phyloP scores from a whole-genome alignment of 2,329 filamentous ascomycete species.

The Atkinsonella texensis region DNA sequence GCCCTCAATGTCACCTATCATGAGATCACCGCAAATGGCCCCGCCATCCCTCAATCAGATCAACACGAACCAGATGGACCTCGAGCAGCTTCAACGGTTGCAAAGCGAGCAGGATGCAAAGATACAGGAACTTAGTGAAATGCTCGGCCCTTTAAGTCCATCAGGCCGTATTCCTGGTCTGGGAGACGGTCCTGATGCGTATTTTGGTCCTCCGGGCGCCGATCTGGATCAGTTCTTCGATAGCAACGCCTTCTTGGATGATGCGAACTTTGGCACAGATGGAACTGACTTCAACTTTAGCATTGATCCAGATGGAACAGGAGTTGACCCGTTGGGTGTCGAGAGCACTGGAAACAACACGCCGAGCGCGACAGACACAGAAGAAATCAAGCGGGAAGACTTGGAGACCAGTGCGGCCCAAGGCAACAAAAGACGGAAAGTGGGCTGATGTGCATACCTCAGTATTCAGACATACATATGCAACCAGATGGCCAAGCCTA shows the following conservation, averaged over 20 bases:
- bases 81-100: constrained; percentile 67
- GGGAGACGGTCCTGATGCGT: constrained; percentile 25
- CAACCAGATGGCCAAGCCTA: no score
- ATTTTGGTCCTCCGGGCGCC: constrained; percentile 25
- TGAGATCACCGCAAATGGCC: constrained; percentile 22
- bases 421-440: constrained; percentile 26
- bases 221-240: constrained; percentile 42
- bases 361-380: constrained; percentile 35
- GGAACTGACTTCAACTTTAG: constrained; percentile 40
- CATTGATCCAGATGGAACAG: constrained; percentile 25
- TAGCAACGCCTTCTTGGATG: constrained; percentile 27
- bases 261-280: constrained; percentile 27
- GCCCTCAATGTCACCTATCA: constrained; percentile 36
- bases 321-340: background rate
- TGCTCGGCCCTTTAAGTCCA: constrained; percentile 70
- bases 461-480: no score
- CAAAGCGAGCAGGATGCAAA: constrained; percentile 68
- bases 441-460: constrained; percentile 13
- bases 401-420: constrained; percentile 16
- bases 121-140: constrained; percentile 60
- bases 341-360: constrained; percentile 20
- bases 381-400: constrained; percentile 37
- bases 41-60: constrained; percentile 46
- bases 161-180: constrained; percentile 68
- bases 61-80: constrained; percentile 57